These are phyloP conservation scores for Chaetomiaceae sp. DNA, from an alignment of 2,329 filamentous ascomycete genomes.

Conservation along the genomic window DNA sequence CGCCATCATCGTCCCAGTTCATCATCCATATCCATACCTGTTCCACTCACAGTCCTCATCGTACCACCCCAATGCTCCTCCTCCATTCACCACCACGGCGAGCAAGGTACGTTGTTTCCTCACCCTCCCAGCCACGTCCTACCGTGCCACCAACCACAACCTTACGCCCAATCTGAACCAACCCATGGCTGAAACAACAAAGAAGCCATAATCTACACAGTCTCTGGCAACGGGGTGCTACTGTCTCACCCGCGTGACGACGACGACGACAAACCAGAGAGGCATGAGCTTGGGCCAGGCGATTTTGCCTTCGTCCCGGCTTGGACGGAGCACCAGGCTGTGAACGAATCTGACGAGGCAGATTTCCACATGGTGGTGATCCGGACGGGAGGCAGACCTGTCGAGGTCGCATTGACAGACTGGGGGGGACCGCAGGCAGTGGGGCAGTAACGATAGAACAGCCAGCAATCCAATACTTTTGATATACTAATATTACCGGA, in stretches of 20 bases:
- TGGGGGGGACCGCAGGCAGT: conserved; percentile 54
- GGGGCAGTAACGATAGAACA: too few relatives aligned
- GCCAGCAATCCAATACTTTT: too few relatives aligned
- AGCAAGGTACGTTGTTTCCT: conserved; percentile 59
- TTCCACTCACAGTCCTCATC: conserved; percentile 47
- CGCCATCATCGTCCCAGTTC: too few relatives aligned
- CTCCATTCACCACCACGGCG: conserved; percentile 63
- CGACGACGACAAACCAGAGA: conserved; percentile 44
- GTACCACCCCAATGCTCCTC: conserved; percentile 58
- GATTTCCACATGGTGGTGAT: conserved; percentile 63
- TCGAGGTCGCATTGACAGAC: conserved; percentile 57
- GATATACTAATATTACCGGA: too few relatives aligned
- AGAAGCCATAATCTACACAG: conserved; percentile 66
- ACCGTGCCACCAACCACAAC: background rate
- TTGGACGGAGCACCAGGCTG: conserved; percentile 65
- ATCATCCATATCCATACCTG: too few relatives aligned
- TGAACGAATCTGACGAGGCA: conserved; percentile 58
- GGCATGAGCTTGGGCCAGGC: conserved; percentile 54
- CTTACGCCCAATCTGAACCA: background rate
- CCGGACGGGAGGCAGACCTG: conserved; percentile 54
- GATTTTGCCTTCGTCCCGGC: conserved; percentile 68
- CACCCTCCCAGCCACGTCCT: too few relatives aligned
- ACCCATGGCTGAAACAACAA: background rate
- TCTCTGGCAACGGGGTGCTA: conserved; percentile 56
- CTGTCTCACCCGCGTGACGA: conserved; percentile 47